A percentile compares a stretch with the other conserved stretches of the same genome.
These are phyloP conservation scores for Lipomyces yamadae DNA, from an alignment of 805 yeast genomes.

Conservation along the genomic window DNA sequence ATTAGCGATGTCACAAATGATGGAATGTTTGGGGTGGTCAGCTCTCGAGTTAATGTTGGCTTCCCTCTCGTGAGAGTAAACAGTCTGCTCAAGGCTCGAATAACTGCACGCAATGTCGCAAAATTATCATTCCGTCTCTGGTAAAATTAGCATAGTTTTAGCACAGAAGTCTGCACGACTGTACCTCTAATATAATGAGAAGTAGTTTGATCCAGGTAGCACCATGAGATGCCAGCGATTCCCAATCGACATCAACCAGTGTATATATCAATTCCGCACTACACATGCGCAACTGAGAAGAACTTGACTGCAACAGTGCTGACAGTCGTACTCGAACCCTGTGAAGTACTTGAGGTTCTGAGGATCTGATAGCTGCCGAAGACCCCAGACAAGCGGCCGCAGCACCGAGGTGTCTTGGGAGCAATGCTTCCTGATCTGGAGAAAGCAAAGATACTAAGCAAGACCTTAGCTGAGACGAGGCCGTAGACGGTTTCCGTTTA, in stretches of 20 bases:
- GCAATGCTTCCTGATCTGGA: conserved; percentile 25
- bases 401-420: conserved; percentile 22
- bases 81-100: conserved; percentile 17
- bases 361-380: not conserved
- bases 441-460: conserved; percentile 20
- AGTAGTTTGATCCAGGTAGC: conserved; percentile 30
- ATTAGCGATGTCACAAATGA: conserved; percentile 19
- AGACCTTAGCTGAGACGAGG: conserved; percentile 22
- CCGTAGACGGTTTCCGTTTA: not conserved
- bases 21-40: conserved; percentile 33
- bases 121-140: conserved; percentile 16
- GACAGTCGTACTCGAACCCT: conserved; percentile 34
- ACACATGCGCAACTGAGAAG: conserved; percentile 6
- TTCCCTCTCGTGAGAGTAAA: conserved; percentile 23
- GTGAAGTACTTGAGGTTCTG: conserved; percentile 29
- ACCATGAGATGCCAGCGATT: conserved; percentile 33
- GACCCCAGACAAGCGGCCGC: conserved; percentile 24
- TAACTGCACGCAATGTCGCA: not conserved
- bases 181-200: conserved; percentile 23
- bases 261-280: conserved; percentile 28
- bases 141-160: conserved; percentile 4
- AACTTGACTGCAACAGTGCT: conserved; percentile 27
- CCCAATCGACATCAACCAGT: conserved; percentile 30
- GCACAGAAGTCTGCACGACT: not conserved
- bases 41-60: conserved; percentile 31